Evolutionary conservation across 805 yeast species (phyloP).

Genomic region (Barnettozyma populi): DNA sequence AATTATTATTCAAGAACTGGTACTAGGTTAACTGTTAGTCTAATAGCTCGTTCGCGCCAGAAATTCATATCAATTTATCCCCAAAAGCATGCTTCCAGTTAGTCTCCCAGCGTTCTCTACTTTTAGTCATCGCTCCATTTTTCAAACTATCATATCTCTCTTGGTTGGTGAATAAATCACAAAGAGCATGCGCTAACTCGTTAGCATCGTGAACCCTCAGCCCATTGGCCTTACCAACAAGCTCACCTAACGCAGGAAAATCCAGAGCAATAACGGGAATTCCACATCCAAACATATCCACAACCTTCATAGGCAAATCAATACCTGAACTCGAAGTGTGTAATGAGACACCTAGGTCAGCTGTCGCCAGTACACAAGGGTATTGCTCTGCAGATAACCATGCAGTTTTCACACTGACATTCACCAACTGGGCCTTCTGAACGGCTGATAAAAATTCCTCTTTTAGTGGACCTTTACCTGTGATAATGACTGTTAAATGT

Average conservation of each 20-base stretch:
- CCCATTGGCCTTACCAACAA: slow-evolving; percentile 75
- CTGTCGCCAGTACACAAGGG: slow-evolving; percentile 65
- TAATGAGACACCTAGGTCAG: slow-evolving; percentile 85
- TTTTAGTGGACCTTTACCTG: slow-evolving; percentile 92
- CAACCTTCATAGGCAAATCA: slow-evolving; percentile 95
- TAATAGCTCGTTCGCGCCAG: no score
- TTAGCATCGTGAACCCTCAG: slow-evolving; percentile 40
- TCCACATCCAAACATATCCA: slow-evolving; percentile 95
- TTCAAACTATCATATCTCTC: slow-evolving; percentile 38
- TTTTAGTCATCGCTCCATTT: slow-evolving; percentile 70
- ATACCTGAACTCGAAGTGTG: slow-evolving; percentile 91
- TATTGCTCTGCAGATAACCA: slow-evolving; percentile 82
- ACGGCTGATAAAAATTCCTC: slow-evolving; percentile 45
- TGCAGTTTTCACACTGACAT: slow-evolving; percentile 52
- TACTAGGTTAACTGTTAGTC: no score
- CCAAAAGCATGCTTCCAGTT: slow-evolving; percentile 53
- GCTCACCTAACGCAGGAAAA: slow-evolving; percentile 73
- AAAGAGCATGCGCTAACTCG: slow-evolving; percentile 41
- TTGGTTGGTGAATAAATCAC: slow-evolving; percentile 29
- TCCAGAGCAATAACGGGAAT: slow-evolving; percentile 79
- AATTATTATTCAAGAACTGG: no score
- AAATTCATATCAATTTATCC: slow-evolving; percentile 2
- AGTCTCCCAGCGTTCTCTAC: slow-evolving; percentile 62
- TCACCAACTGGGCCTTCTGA: slow-evolving; percentile 35
- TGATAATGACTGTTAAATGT: slow-evolving; percentile 65